Base-by-base conservation (phyloP, 345 rosid species). In the Eucalyptus erythrocorys region DNA sequence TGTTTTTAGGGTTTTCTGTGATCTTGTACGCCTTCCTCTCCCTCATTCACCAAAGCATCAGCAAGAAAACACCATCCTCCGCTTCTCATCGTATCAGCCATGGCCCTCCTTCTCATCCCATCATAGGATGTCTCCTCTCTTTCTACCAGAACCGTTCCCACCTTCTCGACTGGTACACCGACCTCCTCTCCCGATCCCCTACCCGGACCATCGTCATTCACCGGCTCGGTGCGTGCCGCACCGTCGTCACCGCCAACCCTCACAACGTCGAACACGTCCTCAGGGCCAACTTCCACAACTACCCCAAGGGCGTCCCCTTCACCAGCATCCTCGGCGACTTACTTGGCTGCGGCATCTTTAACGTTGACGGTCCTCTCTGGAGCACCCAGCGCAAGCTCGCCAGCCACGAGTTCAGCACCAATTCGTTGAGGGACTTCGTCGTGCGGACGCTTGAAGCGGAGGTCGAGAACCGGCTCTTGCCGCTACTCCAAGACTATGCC, bases 291-390 rank as follows among this genome's bases (percentile, higher is more conserved):
- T 97, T 97, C 91, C 48, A 26, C 9, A 96, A 97, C 92, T 96
- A 92, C 90, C 99, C 99, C 13, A 97, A 97, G 90, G 99, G 99
- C n/a, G 91, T 92, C 86, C 96, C 97, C 84, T 97, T 97, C 87
- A 94, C 96, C 6, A 95, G 93, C 45, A 92, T 97, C 82, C 95
- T 97, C 12, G 97, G 98, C 2, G 99, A 97, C 87, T 89, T 97
- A 57, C 97, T 97, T 21, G 99, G 99, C 42, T 89, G 93, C 10
- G 99, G 99, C 6, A 97, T 97, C 32, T 97, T 97, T 87, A 97
- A 95, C 85, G 95, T 92, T 3, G 99, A 97, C 37, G 99, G 97
- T 27, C 94, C 95, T n/a, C 51, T 91, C 30, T 97, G 99, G 99
- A 85, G 88, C 86, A 40, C 90, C 7, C 98, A 97, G 80, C 93